Conservation (phyloP, 805 yeast species). For the Blastobotrys americana region DNA sequence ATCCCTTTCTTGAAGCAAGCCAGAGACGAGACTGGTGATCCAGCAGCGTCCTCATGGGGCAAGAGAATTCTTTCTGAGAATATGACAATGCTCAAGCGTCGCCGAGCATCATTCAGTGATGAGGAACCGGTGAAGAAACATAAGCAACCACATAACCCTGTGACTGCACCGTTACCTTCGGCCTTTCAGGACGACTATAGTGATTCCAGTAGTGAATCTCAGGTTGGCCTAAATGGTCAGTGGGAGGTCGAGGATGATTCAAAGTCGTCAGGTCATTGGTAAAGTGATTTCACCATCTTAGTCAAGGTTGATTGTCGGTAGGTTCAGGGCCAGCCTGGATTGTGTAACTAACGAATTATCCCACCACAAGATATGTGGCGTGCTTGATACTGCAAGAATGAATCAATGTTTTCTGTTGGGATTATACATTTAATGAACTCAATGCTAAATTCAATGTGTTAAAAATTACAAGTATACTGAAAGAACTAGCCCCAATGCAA, state of each 20-base stretch:
- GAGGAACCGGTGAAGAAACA: conserved; percentile 5
- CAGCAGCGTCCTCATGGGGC: conserved; percentile 93
- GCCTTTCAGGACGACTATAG: background rate
- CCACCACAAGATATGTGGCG: too few relatives aligned
- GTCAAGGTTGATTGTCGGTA: too few relatives aligned
- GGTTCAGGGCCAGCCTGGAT: too few relatives aligned
- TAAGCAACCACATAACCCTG: background rate
- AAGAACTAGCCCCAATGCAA: background rate
- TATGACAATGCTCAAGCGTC: conserved; percentile 8
- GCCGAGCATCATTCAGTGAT: background rate
- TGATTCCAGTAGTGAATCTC: conserved; percentile 1
- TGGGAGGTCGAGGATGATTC: conserved; percentile 3
- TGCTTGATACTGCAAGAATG: too few relatives aligned
- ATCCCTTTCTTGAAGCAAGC: conserved; percentile 91
- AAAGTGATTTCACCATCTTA: too few relatives aligned
- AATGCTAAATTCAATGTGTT: too few relatives aligned
- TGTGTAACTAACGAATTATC: too few relatives aligned
- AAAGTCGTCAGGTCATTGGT: conserved; percentile 6
- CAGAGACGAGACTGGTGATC: conserved; percentile 90
- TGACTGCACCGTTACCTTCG: conserved; percentile 2
- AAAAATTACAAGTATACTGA: too few relatives aligned
- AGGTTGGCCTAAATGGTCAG: conserved; percentile 7
- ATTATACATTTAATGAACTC: too few relatives aligned
- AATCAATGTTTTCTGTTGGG: too few relatives aligned
- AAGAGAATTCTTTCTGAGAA: conserved; percentile 39